Evolutionary conservation across 106 monocot species (phyloP).

Genomic region (Dendrobium chrysotoxum): DNA sequence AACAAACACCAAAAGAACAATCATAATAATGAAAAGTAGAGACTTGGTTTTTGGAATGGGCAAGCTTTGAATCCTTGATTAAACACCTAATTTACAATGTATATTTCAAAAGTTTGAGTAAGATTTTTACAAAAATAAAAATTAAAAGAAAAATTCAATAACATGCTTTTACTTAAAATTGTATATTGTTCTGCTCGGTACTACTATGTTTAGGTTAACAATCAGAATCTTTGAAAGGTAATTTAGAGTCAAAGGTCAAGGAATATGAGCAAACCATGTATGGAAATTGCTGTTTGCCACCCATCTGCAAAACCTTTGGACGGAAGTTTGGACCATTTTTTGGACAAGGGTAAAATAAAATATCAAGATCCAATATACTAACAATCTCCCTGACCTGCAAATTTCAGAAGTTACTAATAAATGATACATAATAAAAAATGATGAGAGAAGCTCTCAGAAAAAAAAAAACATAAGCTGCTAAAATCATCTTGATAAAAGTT

Average conservation of each 20-base stretch:
- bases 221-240: background rate
- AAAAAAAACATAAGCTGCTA: background rate
- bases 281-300: conserved; percentile 93
- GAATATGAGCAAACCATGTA: conserved; percentile 63
- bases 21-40: too few relatives aligned
- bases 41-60: background rate
- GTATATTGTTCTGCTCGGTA: background rate
- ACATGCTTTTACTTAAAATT: background rate
- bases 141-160: too few relatives aligned
- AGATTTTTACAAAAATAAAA: background rate
- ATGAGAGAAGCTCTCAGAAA: background rate
- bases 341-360: conserved; percentile 92
- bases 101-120: background rate
- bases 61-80: background rate
- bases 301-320: conserved; percentile 74
- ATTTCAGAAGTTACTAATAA: conserved; percentile 4
- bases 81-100: background rate
- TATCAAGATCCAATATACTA: conserved; percentile 81
- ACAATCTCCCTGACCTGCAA: conserved; percentile 92
- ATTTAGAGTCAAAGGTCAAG: background rate
- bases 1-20: too few relatives aligned
- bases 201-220: background rate
- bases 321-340: conserved; percentile 89
- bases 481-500: background rate
- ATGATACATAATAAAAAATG: conserved; percentile 3